Evolutionary conservation across 2,329 filamentous ascomycete genomes (phyloP), one percentile per base, ranked within the genome.

Genomic region (Colletotrichum godetiae): DNA sequence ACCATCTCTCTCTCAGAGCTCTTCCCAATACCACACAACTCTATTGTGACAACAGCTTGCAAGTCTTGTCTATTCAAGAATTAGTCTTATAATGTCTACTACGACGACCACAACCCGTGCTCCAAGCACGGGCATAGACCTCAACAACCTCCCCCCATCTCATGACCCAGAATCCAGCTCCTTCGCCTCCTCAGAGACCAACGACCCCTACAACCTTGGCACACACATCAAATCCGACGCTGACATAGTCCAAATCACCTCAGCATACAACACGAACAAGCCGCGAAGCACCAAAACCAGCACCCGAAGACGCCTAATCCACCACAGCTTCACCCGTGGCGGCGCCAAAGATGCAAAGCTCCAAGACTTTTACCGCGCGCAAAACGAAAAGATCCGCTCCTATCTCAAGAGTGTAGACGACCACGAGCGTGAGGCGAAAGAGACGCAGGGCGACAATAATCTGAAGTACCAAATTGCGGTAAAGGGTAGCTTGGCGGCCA

Each of bases 331-430:
- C 53, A 60, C 68, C 27, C 76, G 75, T 35, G 58, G 76, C 3
- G 76, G 77, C 10, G 78, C 79, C 29, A 82, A 83, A 57, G 82
- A 88, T 15, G 87, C 85, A 76, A 92, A 90, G 78, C 81, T 98
- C 19, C 89, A 93, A 78, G 89, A 91, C 63, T 98, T 98, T 85
- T 98, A 98, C 87, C 90, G 94, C 81, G 88, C 88, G 35, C 96
- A 99, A 81, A 99, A 99, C 81, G 94, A 95, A 81, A 95, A 94
- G 78, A 99, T 99, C 76, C 91, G 98, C 85, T 91, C 94, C 12
- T 89, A 98, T 84, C 88, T 98, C 76, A 98, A 98, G 85, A 92
- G 94, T 3, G 96, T 98, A 2, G 95, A 98, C 79, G 95, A 98
- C 80, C 97, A 98, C 83, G 88, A 93, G 22, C 91, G 92, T 46